Conservation (phyloP, 371 early-diverging fungal species). For the Mortierella sp. region DNA sequence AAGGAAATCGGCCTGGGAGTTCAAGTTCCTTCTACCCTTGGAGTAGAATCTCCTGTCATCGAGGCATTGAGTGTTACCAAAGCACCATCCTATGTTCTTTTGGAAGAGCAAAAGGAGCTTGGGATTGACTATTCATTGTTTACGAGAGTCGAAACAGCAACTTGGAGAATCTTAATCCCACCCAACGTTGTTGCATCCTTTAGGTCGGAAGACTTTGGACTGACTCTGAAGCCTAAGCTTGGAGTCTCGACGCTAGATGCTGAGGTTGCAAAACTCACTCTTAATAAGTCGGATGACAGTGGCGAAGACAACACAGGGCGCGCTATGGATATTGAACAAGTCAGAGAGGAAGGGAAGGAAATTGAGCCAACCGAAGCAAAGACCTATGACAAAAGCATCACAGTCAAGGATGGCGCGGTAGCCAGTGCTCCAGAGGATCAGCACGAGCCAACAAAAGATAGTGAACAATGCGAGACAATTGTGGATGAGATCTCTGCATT, state of each 20-base stretch:
- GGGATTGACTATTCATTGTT: conserved; percentile 51
- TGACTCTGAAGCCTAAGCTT: conserved; percentile 40
- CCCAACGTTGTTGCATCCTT: conserved; percentile 46
- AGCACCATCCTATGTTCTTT: conserved; percentile 22
- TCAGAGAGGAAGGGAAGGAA: not conserved
- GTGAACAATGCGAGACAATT: not conserved
- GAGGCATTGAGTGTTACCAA: conserved; percentile 34
- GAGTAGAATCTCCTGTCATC: conserved; percentile 19
- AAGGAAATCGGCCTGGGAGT: conserved; percentile 18
- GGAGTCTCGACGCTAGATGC: not conserved
- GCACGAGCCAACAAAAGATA: not conserved
- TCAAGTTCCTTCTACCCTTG: conserved; percentile 5
- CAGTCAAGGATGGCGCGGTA: not conserved
- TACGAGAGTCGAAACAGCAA: conserved; percentile 50
- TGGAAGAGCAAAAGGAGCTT: conserved; percentile 44
- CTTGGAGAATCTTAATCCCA: conserved; percentile 50
- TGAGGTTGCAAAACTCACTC: not conserved
- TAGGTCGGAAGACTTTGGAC: conserved; percentile 44
- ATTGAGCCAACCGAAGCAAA: not conserved
- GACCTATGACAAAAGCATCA: not conserved
- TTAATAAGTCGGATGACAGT: not conserved
- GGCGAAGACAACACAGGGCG: not conserved
- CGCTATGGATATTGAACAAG: not conserved
- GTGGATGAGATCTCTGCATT: not conserved
- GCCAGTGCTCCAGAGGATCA: too few relatives aligned